Percentiles rank a stretch among this genome's conserved stretches.
phyloP scores from a whole-genome alignment of 495 filamentous ascomycete genomes.

The Daldinia caldariorum region DNA sequence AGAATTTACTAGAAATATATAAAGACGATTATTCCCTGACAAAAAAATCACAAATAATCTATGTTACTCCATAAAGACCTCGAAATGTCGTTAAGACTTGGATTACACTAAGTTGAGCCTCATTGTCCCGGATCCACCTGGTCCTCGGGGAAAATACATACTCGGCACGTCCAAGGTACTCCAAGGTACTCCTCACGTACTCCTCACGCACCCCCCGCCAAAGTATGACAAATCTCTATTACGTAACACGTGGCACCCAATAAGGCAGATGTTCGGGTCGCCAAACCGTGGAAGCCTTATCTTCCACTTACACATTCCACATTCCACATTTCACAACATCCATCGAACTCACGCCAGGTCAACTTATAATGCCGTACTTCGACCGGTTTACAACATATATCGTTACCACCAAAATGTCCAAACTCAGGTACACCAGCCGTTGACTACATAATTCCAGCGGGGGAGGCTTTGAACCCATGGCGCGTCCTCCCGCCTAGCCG shows the following conservation, averaged over 20 bases:
- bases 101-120: not conserved
- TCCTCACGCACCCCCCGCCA: not conserved
- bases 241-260: not conserved
- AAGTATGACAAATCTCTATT: constrained; percentile 3
- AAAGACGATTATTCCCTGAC: not conserved
- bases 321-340: not conserved
- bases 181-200: no score
- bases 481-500: not conserved
- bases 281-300: not conserved
- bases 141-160: not conserved
- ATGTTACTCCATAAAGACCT: not conserved
- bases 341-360: not conserved
- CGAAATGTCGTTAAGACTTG: not conserved
- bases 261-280: not conserved
- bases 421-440: not conserved
- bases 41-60: not conserved
- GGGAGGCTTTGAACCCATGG: not conserved
- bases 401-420: not conserved
- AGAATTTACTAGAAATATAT: not conserved
- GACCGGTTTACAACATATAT: not conserved
- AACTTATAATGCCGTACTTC: not conserved
- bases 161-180: no score
- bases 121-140: not conserved
- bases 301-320: constrained; percentile 2
- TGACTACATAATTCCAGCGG: not conserved